Evolutionary conservation across 306 rosid species (phyloP), one percentile per base, ranked within the genome.

Genomic region (Sechiopsis laciniata): DNA sequence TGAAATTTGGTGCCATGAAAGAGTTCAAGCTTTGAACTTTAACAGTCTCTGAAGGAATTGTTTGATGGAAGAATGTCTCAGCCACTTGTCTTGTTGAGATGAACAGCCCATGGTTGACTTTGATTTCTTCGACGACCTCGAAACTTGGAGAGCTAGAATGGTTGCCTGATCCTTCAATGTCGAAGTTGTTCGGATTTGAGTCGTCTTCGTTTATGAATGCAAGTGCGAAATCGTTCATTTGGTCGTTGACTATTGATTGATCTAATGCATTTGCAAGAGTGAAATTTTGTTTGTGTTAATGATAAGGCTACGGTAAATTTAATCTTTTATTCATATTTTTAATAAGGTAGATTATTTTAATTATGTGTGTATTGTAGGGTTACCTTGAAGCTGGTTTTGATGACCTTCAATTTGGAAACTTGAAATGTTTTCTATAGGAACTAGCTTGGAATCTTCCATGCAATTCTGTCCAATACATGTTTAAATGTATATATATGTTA

Each of bases 51-150:
- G 96, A 93, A 72, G 98, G 98, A 67, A 76, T 82, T 64, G 86
- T 73, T 79, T 93, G 93, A 83, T 88, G 98, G 40, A 88, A 84
- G 85, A 88, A 87, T 71, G 98, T 93, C 54, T 87, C 84, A 2
- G 96, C 88, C 10, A 80, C 96, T 75, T 77, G 98, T 57, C 87
- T 58, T 35, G 91, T 87, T 14, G 96, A 90, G 71, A 93, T 81
- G 55, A 90, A 78, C 81, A 93, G 81, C 35, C 96, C 96, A 69
- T 86, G 98, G 57, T 78, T 93, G 0, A 93, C 86, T 76, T 85
- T 86, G 46, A 62, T 71, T 80, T 90, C 96, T 77, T 90, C 96
- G 42, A 93, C 80, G 2, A 90, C 86, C 76, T 90, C 96, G 22
- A 93, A 90, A 73, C 88, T 87, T 19, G 93, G 96, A 52, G 96